phyloP scores from a whole-genome alignment of 805 yeast genomes.

The Starmera caribaea region DNA sequence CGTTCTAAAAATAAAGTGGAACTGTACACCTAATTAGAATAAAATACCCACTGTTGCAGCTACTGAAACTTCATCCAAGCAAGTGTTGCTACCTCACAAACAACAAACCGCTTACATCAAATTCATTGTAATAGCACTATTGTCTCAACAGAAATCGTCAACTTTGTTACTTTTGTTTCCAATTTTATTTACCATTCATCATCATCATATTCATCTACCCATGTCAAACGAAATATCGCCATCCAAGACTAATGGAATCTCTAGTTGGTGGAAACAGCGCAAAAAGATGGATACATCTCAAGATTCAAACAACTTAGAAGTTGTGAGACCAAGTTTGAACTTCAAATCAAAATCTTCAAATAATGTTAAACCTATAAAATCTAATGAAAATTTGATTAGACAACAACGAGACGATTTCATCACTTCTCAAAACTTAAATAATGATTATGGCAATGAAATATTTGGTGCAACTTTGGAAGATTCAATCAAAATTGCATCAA shows the following conservation, averaged over 20 bases:
- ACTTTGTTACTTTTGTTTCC: no score
- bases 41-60: no score
- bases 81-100: no score
- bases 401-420: conserved; percentile 29
- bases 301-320: not conserved
- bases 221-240: conserved; percentile 19
- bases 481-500: conserved; percentile 69
- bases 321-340: conserved; percentile 21
- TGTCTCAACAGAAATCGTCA: no score
- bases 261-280: conserved; percentile 33
- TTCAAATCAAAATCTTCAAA: conserved; percentile 26
- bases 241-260: conserved; percentile 22
- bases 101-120: no score
- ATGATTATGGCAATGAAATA: conserved; percentile 36
- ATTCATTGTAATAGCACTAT: no score
- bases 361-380: conserved; percentile 11
- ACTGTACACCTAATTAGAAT: no score
- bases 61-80: no score
- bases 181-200: no score
- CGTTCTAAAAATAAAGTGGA: no score
- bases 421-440: conserved; percentile 19
- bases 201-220: conserved; percentile 1
- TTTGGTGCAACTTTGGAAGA: conserved; percentile 74
- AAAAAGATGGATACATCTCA: conserved; percentile 11
- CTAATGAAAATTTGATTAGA: conserved; percentile 17